Conservation (phyloP, 495 filamentous ascomycete species). For the Rhypophila decipiens region DNA sequence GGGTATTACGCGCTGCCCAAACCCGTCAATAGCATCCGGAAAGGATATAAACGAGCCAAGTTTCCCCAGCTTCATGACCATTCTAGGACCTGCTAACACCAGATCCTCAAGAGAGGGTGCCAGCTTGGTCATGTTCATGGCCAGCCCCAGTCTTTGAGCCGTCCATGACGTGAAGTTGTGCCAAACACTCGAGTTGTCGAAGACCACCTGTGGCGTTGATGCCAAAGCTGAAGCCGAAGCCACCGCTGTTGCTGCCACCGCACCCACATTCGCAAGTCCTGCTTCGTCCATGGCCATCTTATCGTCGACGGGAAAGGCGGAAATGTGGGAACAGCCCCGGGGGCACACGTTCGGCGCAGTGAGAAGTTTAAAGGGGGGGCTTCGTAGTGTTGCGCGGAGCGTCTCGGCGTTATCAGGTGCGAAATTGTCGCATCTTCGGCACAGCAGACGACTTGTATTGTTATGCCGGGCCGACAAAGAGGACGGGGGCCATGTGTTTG, state of each 20-base stretch:
- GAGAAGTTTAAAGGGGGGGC: too few relatives aligned
- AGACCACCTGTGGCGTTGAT: slow-evolving; percentile 6
- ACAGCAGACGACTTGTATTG: too few relatives aligned
- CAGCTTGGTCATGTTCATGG: slow-evolving; percentile 37
- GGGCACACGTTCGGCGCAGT: too few relatives aligned
- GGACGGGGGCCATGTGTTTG: too few relatives aligned
- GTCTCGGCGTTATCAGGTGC: too few relatives aligned
- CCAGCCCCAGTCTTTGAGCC: slow-evolving; percentile 30
- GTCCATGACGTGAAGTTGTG: slow-evolving; percentile 43
- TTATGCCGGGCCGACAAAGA: too few relatives aligned
- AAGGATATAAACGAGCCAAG: slow-evolving; percentile 53
- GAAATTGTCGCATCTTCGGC: too few relatives aligned
- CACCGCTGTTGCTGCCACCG: background rate
- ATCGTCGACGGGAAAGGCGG: too few relatives aligned
- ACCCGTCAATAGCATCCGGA: slow-evolving; percentile 57
- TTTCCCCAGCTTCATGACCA: slow-evolving; percentile 56
- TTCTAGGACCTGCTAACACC: slow-evolving; percentile 53
- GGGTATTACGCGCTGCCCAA: slow-evolving; percentile 55
- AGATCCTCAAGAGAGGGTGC: slow-evolving; percentile 49
- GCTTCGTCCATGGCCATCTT: background rate
- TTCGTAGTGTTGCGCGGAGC: too few relatives aligned
- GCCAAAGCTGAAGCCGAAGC: slow-evolving; percentile 16
- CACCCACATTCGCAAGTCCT: too few relatives aligned
- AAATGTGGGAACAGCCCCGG: too few relatives aligned
- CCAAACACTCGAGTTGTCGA: slow-evolving; percentile 38